These are phyloP conservation scores for Xylogone sp. DNA, from an alignment of 2,329 filamentous ascomycete species.

Conservation along the genomic window DNA sequence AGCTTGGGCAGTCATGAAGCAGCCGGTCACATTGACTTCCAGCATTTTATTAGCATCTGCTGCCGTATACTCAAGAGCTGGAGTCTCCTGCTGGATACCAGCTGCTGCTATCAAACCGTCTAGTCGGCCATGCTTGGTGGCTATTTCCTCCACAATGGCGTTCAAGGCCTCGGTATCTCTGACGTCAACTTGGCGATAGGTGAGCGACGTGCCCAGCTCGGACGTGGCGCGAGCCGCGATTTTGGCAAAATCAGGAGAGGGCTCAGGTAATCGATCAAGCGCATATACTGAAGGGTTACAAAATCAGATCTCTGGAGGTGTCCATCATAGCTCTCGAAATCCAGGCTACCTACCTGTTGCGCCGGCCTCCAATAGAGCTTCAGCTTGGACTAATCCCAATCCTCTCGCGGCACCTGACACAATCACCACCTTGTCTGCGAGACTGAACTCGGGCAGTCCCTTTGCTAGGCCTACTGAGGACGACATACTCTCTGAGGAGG, in stretches of 20 bases:
- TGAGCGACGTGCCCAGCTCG: slow-evolving; percentile 53
- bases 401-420: slow-evolving; percentile 71
- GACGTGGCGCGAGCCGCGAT: slow-evolving; percentile 43
- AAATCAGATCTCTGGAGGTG: too few relatives aligned
- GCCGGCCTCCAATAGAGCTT: slow-evolving; percentile 71
- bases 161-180: slow-evolving; percentile 67
- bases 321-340: too few relatives aligned
- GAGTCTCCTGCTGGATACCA: slow-evolving; percentile 76
- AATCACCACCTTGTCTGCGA: slow-evolving; percentile 63
- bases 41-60: slow-evolving; percentile 75
- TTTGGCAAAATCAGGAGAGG: slow-evolving; percentile 53
- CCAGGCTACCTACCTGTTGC: slow-evolving; percentile 54
- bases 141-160: slow-evolving; percentile 64
- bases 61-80: slow-evolving; percentile 76
- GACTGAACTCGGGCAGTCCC: slow-evolving; percentile 55
- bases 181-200: slow-evolving; percentile 77
- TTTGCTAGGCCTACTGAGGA: slow-evolving; percentile 18
- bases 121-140: slow-evolving; percentile 63
- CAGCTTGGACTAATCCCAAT: slow-evolving; percentile 69
- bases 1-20: slow-evolving; percentile 81
- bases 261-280: slow-evolving; percentile 31
- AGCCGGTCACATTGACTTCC: slow-evolving; percentile 82
- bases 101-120: slow-evolving; percentile 73
- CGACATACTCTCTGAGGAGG: not conserved
- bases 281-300: slow-evolving; percentile 24